Base-by-base conservation (phyloP, 495 filamentous ascomycete species). In the Pyrenula massariospora region DNA sequence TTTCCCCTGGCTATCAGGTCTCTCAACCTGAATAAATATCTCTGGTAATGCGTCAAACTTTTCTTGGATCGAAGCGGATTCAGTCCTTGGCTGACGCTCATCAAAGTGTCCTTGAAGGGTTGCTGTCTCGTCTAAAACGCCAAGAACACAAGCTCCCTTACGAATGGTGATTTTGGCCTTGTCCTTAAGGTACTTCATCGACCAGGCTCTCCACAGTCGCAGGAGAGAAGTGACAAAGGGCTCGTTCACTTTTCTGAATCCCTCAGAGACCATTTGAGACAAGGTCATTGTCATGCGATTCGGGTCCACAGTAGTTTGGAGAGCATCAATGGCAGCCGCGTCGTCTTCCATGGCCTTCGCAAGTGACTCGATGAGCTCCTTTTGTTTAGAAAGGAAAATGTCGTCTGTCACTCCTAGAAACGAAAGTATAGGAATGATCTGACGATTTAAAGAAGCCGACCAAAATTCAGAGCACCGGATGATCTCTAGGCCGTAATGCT, bases 81-180 rank as follows among this genome's bases (percentile, higher is more conserved):
- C 3, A 55, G 58, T 23, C 54, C 57, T 20, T 50, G 47, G 49
- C 1, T 66, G 60, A 11, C 11, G 15, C 10, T 56, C 50, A 58
- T 60, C 59, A 52, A 71, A 83, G 61, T 92, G 80, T 1, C 93
- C 94, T 57, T 81, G 74, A 12, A 99, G 67, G 0, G 78, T 85
- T 1, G 70, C 77, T 1, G 85, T 90, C 68, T 99, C 94, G 59
- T 97, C 93, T 25, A 88, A 80, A 54, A 87, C 88, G 12, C 93
- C 93, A n/a, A 97, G 76, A 0, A 97, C 71, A 61, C 91, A 92
- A 21, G 93, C 91, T 0, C 92, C 88, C 53, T 89, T 64, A 1
- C 91, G 83, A 25, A 99, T 80, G 1, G 80, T 70, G 55, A 99
- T 89, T 54, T 82, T 85, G 0, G 94, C 91, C 62, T 96, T 96